Base-by-base conservation (phyloP, 1,139 yeast species). In the Barnettozyma hawaiiensis region DNA sequence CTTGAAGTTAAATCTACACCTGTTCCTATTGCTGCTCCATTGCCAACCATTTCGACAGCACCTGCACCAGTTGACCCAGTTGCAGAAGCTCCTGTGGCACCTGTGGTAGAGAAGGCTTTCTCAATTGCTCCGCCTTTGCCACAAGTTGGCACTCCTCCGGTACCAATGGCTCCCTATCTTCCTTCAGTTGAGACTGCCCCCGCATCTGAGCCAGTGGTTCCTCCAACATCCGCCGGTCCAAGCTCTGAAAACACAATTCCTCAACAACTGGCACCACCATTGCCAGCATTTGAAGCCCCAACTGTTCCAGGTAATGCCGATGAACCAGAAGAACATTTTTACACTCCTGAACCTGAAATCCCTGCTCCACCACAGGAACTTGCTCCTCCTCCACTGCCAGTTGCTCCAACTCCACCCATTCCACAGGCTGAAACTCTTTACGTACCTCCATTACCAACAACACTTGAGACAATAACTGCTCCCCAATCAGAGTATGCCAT, bases 21-120 rank as follows among this genome's bases (percentile, higher is more conserved):
- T 3, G 53, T 51, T 27, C 57, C 57, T 28, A 48, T 54, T 41
- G 59, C 57, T 27, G 46, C 59, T 10, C 55, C 59, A 14, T 18
- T 54, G 19, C 57, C 55, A 35, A 40, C 43, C 18, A 18, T 41
- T 14, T 31, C 48, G 20, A 9, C 44, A 20, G 19, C 35, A 12
- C 28, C 31, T 4, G 35, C 45, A 6, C 47, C 48, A 20, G 40
- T 58, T 18, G 50, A 55, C 10, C 50, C 41, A 36, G 32, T 32
- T 31, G 43, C 41, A 10, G 37, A 41, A 28, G 40, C 47, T 11
- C 19, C 28, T 26, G 42, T 11, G 29, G 23, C 4, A 11, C 11
- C 23, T 7, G 23, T 20, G 5, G 21, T 20, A 7, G 27, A 24
- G 14, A 24, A 24, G 14, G n/a, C 27, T n/a, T 15, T 26, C 28